A percentile compares a stretch with the other conserved stretches of the same genome.
Evolutionary conservation across 2,329 filamentous ascomycete species (phyloP).

Genomic region (Trichoderma semiorbis): DNA sequence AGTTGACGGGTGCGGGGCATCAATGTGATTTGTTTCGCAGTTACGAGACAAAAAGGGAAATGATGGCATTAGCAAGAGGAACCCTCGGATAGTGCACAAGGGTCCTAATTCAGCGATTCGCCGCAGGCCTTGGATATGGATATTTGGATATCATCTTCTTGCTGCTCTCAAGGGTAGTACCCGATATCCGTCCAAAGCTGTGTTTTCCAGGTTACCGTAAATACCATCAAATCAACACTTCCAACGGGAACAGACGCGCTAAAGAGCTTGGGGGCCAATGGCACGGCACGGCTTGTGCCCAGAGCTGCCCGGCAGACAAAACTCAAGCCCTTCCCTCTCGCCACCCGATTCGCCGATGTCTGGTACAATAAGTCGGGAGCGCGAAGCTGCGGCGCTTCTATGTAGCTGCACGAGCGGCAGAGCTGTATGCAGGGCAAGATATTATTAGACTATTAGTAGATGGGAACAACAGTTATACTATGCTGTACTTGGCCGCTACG

Average conservation of each 20-base stretch:
- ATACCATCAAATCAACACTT: background rate
- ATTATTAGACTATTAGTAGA: background rate
- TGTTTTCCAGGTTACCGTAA: background rate
- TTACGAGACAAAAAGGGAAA: background rate
- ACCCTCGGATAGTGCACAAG: background rate
- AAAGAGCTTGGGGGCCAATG: background rate
- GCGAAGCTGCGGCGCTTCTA: background rate
- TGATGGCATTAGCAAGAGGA: background rate
- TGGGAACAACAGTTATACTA: background rate
- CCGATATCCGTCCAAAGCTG: background rate
- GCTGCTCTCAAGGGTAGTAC: background rate
- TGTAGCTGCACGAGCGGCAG: background rate
- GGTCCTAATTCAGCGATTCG: background rate
- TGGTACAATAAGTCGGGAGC: background rate
- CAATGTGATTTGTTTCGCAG: background rate
- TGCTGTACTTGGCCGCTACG: background rate
- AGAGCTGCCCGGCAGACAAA: background rate
- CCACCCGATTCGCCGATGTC: constrained; percentile 8
- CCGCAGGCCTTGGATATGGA: background rate
- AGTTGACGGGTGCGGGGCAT: background rate
- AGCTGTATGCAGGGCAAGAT: background rate
- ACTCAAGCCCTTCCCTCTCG: background rate
- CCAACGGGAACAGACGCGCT: background rate
- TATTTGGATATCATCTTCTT: background rate
- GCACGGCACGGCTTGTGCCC: background rate